Evolutionary conservation across 768 basidiomycete species (phyloP), one percentile per base, ranked within the genome.

Genomic region (Paxillus ammoniavirescens): DNA sequence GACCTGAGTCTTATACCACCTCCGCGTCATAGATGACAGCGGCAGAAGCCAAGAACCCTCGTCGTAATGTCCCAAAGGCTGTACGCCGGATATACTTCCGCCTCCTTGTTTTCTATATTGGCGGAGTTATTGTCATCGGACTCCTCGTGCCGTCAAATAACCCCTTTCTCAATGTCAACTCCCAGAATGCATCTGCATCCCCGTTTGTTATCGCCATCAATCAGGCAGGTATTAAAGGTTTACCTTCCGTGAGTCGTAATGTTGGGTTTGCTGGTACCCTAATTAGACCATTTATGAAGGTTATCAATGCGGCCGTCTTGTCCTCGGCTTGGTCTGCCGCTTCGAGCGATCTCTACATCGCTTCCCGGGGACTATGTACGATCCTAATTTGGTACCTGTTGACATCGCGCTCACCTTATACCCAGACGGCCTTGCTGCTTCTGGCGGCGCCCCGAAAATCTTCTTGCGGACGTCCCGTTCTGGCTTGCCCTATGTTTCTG

Each of bases 201-300:
- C 75, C 82, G 14, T 82, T 82, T 65, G 81, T 83, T 43, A 80
- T 83, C 36, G 81, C 81, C 1, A 72, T 77, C 46, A 60, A 65
- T 28, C 64, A 64, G 28, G 80, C 81, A 14, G 83, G 81, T 23
- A 83, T 84, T 67, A 79, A 73, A 53, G 78, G 66, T 13, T 67
- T 83, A 0, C 79, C 82, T 7, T 73, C 72, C 23, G 77, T 73
- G 44, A 33, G 71, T 60, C 41, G 42, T 9, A 8, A 26, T 15
- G 14, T 31, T 42, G 45, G 14, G 33, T 42, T 26, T 21, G 15
- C 15, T 12, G 28, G 36, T 8, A 21, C 8, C 5, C 14, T 35
- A 5, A 38, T 42, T 52, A 13, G 31, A 54, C 21, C 8, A 6
- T 33, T 13, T 26, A 42, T 53, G n/a, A 18, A 60, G 64, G 44